Percentiles rank a stretch among this genome's conserved stretches.
Conservation (phyloP, 495 filamentous ascomycete species). For the Glarea lozoyensis region DNA sequence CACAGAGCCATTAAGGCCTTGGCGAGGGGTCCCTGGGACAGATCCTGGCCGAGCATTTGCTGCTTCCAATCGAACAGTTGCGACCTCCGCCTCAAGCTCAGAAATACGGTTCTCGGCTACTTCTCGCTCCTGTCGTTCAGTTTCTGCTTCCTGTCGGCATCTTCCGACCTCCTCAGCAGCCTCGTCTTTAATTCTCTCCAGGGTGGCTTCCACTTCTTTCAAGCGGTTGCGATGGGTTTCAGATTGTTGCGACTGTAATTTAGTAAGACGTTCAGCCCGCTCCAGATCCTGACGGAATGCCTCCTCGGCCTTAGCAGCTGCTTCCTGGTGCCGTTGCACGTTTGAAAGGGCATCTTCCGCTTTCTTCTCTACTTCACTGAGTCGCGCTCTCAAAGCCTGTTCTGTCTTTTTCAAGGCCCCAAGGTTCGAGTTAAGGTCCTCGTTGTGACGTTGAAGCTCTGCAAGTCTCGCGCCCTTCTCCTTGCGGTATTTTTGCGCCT, state of each 20-base stretch:
- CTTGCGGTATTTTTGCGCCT: slow-evolving; percentile 84
- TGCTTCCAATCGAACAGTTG: slow-evolving; percentile 45
- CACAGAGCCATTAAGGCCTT: slow-evolving; percentile 38
- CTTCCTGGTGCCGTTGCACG: slow-evolving; percentile 79
- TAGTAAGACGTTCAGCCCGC: slow-evolving; percentile 65
- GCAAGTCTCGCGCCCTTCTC: slow-evolving; percentile 83
- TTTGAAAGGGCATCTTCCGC: slow-evolving; percentile 71
- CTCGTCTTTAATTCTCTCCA: slow-evolving; percentile 74
- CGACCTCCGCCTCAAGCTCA: slow-evolving; percentile 67
- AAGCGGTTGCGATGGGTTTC: slow-evolving; percentile 71
- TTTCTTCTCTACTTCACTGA: slow-evolving; percentile 79
- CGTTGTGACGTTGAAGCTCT: slow-evolving; percentile 79
- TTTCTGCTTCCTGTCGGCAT: slow-evolving; percentile 71
- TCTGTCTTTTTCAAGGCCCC: slow-evolving; percentile 73
- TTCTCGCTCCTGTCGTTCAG: slow-evolving; percentile 63
- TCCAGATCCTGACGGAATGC: slow-evolving; percentile 78
- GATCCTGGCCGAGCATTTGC: slow-evolving; percentile 24
- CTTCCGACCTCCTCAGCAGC: slow-evolving; percentile 72
- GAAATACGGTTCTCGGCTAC: slow-evolving; percentile 58
- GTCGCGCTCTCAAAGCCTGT: slow-evolving; percentile 64
- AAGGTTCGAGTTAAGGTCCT: slow-evolving; percentile 66
- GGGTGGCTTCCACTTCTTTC: slow-evolving; percentile 66
- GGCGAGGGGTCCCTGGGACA: slow-evolving; percentile 49
- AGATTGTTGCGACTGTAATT: slow-evolving; percentile 76
- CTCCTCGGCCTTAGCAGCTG: slow-evolving; percentile 66